These are phyloP conservation scores for Emericellopsis atlantica DNA, from an alignment of 2,329 filamentous ascomycete species.

Conservation along the genomic window DNA sequence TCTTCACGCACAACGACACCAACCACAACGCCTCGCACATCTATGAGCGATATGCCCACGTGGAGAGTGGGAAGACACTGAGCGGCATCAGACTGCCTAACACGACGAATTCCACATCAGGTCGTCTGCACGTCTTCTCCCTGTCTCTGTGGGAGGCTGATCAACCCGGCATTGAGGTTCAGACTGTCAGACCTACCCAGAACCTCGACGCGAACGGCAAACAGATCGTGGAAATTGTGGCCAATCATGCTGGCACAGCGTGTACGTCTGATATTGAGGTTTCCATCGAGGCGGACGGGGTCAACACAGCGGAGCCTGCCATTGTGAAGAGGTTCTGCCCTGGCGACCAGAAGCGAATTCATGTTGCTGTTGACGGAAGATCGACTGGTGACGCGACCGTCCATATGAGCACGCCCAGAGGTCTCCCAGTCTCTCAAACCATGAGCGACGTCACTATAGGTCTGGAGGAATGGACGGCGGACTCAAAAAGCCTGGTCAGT, in stretches of 20 bases:
- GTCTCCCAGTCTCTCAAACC: neutral
- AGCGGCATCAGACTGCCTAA: constrained; percentile 24
- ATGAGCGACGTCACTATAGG: constrained; percentile 16
- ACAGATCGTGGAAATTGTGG: constrained; percentile 26
- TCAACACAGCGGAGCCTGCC: constrained; percentile 27
- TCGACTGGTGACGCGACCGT: constrained; percentile 10
- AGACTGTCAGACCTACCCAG: constrained; percentile 27
- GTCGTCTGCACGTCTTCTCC: constrained; percentile 28
- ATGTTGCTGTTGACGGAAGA: constrained; percentile 20
- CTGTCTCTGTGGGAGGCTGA: constrained; percentile 19
- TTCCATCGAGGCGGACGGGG: constrained; percentile 18
- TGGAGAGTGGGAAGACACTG: constrained; percentile 24
- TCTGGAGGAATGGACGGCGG: constrained; percentile 19
- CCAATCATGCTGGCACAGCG: constrained; percentile 21
- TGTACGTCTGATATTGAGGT: constrained; percentile 20
- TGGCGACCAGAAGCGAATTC: constrained; percentile 26
- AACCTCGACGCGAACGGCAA: constrained; percentile 20
- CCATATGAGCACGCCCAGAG: neutral
- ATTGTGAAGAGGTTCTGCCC: constrained; percentile 26
- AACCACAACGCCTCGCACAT: constrained; percentile 30
- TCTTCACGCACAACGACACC: constrained; percentile 23
- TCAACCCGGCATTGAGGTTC: constrained; percentile 14
- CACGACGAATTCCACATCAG: constrained; percentile 18
- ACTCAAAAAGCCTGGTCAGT: constrained; percentile 8
- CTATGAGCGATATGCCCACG: constrained; percentile 26